Evolutionary conservation across 2,329 filamentous ascomycete species (phyloP).

Genomic region (Ceratocystis albifundus): DNA sequence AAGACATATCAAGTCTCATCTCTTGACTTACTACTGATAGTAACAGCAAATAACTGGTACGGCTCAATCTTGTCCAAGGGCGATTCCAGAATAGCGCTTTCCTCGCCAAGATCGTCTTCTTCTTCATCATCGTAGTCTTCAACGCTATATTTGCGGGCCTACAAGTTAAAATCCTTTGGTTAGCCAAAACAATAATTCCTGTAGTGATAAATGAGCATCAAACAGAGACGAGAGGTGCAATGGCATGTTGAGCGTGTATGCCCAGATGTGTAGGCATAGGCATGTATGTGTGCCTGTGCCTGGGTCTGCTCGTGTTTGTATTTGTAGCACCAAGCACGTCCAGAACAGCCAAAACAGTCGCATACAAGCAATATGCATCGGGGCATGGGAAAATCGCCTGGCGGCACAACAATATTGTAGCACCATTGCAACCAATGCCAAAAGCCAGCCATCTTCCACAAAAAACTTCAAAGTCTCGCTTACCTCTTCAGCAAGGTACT

Average conservation of each 20-base stretch:
- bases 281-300: too few relatives aligned
- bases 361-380: too few relatives aligned
- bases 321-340: too few relatives aligned
- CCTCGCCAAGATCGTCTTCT: conserved; percentile 83
- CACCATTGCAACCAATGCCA: not conserved
- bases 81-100: conserved; percentile 84
- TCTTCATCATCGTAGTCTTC: conserved; percentile 45
- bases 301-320: too few relatives aligned
- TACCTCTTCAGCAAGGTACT: conserved; percentile 88
- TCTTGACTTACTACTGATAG: conserved; percentile 61
- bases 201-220: too few relatives aligned
- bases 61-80: conserved; percentile 92
- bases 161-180: conserved; percentile 2
- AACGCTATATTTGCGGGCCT: conserved; percentile 74
- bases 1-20: not conserved
- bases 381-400: too few relatives aligned
- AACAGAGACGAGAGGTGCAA: too few relatives aligned
- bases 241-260: too few relatives aligned
- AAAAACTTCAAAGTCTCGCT: conserved; percentile 25
- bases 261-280: too few relatives aligned
- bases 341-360: too few relatives aligned
- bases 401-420: too few relatives aligned
- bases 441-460: conserved; percentile 25
- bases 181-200: too few relatives aligned
- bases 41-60: conserved; percentile 75